Conservation (phyloP, 2,329 filamentous ascomycete species). For the Aspergillus quadrilineatus region DNA sequence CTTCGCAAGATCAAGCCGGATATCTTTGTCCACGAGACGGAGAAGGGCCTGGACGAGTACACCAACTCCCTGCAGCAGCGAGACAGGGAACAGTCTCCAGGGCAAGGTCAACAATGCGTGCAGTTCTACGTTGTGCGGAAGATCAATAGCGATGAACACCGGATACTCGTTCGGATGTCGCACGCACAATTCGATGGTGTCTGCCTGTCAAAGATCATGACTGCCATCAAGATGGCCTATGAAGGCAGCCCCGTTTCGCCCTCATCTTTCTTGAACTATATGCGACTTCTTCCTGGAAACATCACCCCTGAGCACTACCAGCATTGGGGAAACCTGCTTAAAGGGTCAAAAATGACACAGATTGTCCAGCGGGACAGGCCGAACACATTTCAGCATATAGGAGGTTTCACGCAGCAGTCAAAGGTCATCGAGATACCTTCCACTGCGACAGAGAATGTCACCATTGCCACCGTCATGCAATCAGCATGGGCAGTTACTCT, state of each 20-base stretch:
- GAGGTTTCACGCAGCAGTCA: constrained; percentile 36
- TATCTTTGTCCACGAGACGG: constrained; percentile 55
- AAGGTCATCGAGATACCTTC: constrained; percentile 39
- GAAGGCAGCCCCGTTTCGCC: constrained; percentile 41
- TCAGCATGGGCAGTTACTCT: constrained; percentile 66
- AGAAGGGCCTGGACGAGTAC: constrained; percentile 53
- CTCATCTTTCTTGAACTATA: constrained; percentile 49
- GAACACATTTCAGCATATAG: constrained; percentile 38
- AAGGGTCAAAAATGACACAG: constrained; percentile 53
- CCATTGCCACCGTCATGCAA: constrained; percentile 64
- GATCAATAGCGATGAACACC: constrained; percentile 42
- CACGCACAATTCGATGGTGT: constrained; percentile 71
- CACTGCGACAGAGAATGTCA: constrained; percentile 57
- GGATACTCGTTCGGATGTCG: constrained; percentile 61
- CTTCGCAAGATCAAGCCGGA: constrained; percentile 54
- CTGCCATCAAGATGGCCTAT: constrained; percentile 59
- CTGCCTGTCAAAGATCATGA: constrained; percentile 61
- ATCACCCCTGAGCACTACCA: constrained; percentile 50
- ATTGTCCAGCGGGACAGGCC: constrained; percentile 35
- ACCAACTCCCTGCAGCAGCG: constrained; percentile 54
- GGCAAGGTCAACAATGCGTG: constrained; percentile 60
- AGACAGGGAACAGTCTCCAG: constrained; percentile 57
- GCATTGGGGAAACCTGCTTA: constrained; percentile 63
- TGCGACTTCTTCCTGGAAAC: constrained; percentile 41
- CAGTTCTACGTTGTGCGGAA: constrained; percentile 58